These are phyloP conservation scores for Amylostereum chailletii DNA, from an alignment of 1,284 basidiomycete genomes.

Conservation along the genomic window DNA sequence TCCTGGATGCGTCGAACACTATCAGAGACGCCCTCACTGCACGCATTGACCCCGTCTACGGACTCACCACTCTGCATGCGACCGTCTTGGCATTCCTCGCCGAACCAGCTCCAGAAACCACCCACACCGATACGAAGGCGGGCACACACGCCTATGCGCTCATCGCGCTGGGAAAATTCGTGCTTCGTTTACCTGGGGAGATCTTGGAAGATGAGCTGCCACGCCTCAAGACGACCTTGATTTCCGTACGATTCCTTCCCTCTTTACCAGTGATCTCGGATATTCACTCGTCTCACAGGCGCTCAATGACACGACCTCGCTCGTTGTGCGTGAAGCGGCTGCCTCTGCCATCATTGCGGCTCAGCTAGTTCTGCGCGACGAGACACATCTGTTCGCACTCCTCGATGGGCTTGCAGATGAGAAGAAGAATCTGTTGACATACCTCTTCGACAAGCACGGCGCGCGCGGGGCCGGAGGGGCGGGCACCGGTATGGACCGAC, in stretches of 20 bases:
- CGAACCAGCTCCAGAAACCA: conserved; percentile 31
- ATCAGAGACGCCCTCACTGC: conserved; percentile 65
- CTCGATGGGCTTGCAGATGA: conserved; percentile 73
- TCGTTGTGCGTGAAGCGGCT: conserved; percentile 73
- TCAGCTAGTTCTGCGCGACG: conserved; percentile 70
- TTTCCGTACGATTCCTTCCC: conserved; percentile 39
- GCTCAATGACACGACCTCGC: conserved; percentile 59
- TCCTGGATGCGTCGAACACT: conserved; percentile 71
- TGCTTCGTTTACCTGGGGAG: conserved; percentile 68
- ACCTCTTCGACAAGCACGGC: conserved; percentile 77
- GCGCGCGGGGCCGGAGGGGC: conserved; percentile 35
- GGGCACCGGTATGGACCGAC: conserved; percentile 43
- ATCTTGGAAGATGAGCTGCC: conserved; percentile 81
- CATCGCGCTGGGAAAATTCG: conserved; percentile 73
- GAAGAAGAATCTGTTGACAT: conserved; percentile 80
- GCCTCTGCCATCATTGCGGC: conserved; percentile 75
- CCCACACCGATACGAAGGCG: conserved; percentile 44
- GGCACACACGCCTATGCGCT: conserved; percentile 72
- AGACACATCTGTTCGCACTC: conserved; percentile 69
- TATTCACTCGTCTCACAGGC: conserved; percentile 33
- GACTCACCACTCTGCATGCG: conserved; percentile 71
- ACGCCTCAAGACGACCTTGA: conserved; percentile 58
- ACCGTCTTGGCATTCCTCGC: conserved; percentile 54
- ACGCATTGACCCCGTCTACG: conserved; percentile 73
- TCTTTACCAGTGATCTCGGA: conserved; percentile 1